Evolutionary conservation across 2,329 filamentous ascomycete genomes (phyloP), one percentile per base, ranked within the genome.

Genomic region (Capronia epimyces): DNA sequence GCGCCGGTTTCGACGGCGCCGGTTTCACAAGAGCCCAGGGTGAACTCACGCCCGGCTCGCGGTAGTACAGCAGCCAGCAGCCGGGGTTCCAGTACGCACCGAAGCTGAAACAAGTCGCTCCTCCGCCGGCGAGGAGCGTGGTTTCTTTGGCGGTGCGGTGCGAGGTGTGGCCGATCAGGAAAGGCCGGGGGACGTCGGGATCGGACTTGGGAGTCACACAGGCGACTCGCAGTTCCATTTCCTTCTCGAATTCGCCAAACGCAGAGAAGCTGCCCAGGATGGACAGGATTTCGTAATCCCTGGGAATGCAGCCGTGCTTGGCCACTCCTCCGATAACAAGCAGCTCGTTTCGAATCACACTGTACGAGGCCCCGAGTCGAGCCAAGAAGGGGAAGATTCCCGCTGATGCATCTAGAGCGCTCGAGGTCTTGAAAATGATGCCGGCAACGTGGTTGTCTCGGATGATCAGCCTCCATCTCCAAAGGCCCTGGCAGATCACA

Each of bases 31-130:
- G 45, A 1, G 53, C 46, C 70, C 70, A 72, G 29, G 58, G 51
- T 52, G 67, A 68, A 36, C 54, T 51, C n/a, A 50, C 32, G 2
- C 46, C 49, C 15, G 60, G 56, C 27, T 63, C 58, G 22, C 50
- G 51, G 22, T 60, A 65, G 63, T 66, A 66, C 57, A 82, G 60
- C 1, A 69, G 65, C 70, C 71, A 84, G 10, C 76, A 71, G 1
- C 80, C 80, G 25, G 75, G 74, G 44, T 89, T 90, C 87, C 87
- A 94, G 62, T 81, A 89, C 5, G 86, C 87, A 1, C 89, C 89
- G 77, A 95, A 95, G 0, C 87, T 89, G 71, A 95, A 95, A 66
- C 89, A 95, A 0, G 89, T 87, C 13, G 86, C 88, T 31, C 89
- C 90, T 13, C 90, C 90, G 1, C 89, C 89, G 42, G 86, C 67